Base-by-base conservation (phyloP, 2,329 filamentous ascomycete species). In the Xylogone sp. region DNA sequence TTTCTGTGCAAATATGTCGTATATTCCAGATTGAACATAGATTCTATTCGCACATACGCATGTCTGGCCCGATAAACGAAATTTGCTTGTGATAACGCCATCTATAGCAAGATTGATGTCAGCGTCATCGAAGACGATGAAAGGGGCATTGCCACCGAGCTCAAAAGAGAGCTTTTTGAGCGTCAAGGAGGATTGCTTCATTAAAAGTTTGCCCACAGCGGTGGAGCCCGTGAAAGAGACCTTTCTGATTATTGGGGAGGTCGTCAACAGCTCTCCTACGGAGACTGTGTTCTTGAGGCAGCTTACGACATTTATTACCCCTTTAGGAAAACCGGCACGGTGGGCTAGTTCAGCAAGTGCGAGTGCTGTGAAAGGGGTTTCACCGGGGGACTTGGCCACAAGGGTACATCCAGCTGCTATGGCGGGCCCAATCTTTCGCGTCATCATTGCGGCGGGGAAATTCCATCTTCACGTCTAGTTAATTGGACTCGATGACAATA, bases 51-150 rank as follows among this genome's bases (percentile, higher is more conserved):
- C 87, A 10, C 24, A 90, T 27, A 27, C 24, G 10, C 24, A 27
- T 10, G 92, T 96, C 76, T 97, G 92, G 39, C 92, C 92, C 0
- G 88, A 94, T 45, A 86, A 89, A 51, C 92, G 87, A 82, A 96
- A 97, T 70, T 97, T 97, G 64, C 83, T 91, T 21, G 84, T 74
- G 48, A 96, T 80, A 47, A 90, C 90, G 24, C 90, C 92, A 0
- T 82, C 73, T 1, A 96, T 89, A 2, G 92, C 92, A 3, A 76
- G 75, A 53, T 96, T 90, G 22, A 97, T 73, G 64, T 97, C 88
- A 19, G 92, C 88, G 63, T 96, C 92, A 63, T 96, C 90, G 65
- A 97, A 96, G 27, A 96, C 90, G 59, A 97, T 96, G 67, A 96
- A 95, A 1, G 92, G 92, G 0, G 91, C 89, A 68, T 97, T 97